Evolutionary conservation across 805 yeast genomes (phyloP).

Genomic region (Nematodospora valgi): DNA sequence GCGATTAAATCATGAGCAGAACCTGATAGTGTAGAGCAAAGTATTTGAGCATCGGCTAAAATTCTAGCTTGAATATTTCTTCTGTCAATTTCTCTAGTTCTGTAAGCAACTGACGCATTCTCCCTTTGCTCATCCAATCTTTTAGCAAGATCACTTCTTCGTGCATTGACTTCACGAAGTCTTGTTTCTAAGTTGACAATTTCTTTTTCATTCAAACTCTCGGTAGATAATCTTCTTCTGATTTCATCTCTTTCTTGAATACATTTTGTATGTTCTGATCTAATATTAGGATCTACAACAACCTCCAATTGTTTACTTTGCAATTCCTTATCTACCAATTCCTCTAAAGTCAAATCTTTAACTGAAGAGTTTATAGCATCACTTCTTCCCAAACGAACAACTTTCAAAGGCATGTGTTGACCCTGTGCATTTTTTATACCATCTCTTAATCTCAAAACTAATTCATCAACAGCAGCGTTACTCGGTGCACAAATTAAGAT

Average conservation of each 20-base stretch:
- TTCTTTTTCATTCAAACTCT: conserved; percentile 34
- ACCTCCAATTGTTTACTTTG: conserved; percentile 31
- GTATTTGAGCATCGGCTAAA: conserved; percentile 71
- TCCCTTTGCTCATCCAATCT: conserved; percentile 80
- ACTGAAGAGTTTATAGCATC: conserved; percentile 86
- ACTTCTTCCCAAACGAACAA: conserved; percentile 85
- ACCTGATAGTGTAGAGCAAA: conserved; percentile 91
- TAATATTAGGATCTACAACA: conserved; percentile 44
- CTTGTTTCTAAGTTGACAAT: conserved; percentile 46
- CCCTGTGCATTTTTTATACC: conserved; percentile 67
- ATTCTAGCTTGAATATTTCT: conserved; percentile 72
- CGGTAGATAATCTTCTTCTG: conserved; percentile 32
- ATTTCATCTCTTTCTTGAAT: conserved; percentile 57
- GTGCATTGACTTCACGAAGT: conserved; percentile 54
- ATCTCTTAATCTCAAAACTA: conserved; percentile 72
- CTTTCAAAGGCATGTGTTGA: conserved; percentile 50
- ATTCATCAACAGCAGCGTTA: conserved; percentile 97
- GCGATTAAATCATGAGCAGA: conserved; percentile 87
- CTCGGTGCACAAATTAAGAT: conserved; percentile 95
- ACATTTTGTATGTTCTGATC: conserved; percentile 49
- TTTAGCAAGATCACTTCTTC: conserved; percentile 67
- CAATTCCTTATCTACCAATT: conserved; percentile 65
- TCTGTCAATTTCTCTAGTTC: conserved; percentile 76
- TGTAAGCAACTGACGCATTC: conserved; percentile 57
- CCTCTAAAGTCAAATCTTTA: conserved; percentile 80